These are phyloP conservation scores for Wickerhamiella hasegawae DNA, from an alignment of 805 yeast genomes.

Conservation along the genomic window DNA sequence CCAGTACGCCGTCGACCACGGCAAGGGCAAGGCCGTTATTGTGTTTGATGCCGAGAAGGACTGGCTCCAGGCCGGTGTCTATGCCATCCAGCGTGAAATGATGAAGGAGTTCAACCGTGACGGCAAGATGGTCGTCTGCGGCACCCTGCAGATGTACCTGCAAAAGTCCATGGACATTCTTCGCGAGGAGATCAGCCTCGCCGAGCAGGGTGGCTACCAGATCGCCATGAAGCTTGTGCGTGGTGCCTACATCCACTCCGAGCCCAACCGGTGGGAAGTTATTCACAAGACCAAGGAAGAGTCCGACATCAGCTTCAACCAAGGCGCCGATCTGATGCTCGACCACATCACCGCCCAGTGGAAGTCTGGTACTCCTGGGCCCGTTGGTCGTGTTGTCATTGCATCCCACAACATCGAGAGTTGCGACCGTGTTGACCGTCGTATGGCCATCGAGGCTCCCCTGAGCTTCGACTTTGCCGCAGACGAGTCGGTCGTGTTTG, in stretches of 20 bases:
- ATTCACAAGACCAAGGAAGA: conserved; percentile 63
- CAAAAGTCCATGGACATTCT: conserved; percentile 52
- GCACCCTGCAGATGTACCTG: conserved; percentile 87
- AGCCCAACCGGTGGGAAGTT: conserved; percentile 46
- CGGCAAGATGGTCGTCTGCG: conserved; percentile 51
- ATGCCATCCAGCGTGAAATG: conserved; percentile 70
- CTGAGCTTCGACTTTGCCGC: conserved; percentile 13
- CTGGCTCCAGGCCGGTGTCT: conserved; percentile 81
- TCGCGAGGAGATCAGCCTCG: conserved; percentile 45
- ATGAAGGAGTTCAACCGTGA: conserved; percentile 55
- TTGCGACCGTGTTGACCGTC: conserved; percentile 51
- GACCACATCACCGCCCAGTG: conserved; percentile 33
- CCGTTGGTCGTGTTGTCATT: conserved; percentile 42
- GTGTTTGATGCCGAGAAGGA: conserved; percentile 77
- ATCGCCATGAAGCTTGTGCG: conserved; percentile 81
- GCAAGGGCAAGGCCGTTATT: conserved; percentile 41
- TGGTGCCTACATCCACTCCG: conserved; percentile 91
- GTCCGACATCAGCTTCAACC: conserved; percentile 66
- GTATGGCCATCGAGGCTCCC: conserved; percentile 26
- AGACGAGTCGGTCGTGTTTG: conserved; percentile 45
- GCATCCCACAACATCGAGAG: conserved; percentile 82
- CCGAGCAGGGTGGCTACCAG: conserved; percentile 43
- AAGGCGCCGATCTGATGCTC: conserved; percentile 47
- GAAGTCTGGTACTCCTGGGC: conserved; percentile 42
- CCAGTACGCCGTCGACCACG: conserved; percentile 29